Base-by-base conservation (phyloP, 208 protist species). In the Trypanosoma cruzi region DNA sequence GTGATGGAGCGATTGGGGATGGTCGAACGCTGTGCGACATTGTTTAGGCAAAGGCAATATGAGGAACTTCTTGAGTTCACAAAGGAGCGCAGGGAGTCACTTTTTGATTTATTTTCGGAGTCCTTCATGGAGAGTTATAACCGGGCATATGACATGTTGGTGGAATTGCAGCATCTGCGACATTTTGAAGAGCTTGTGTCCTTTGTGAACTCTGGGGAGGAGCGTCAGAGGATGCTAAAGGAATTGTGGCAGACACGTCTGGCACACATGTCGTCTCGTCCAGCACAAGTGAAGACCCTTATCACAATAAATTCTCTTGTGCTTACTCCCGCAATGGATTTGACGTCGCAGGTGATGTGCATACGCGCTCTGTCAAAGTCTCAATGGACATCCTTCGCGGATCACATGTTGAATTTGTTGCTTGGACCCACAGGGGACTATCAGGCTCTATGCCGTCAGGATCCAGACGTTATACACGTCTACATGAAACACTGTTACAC, bases 101-200 rank as follows among this genome's bases (percentile, higher is more conserved):
- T 92, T 63, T 74, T 93, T 40, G 88, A 93, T 64, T 64, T 80
- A 0, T 95, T 97, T 64, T 83, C 80, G 10, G 86, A 94, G 62
- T 88, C 81, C 24, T 85, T 97, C 50, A 91, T 90, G 59, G 90
- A 96, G 72, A 93, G 83, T 67, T 97, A 97, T 71, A 86, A 78
- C 53, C 78, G 90, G 20, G 72, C 85, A 13, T 99, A 99, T 83
- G 85, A 98, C 18, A 80, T 85, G 18, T 81, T 99, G 6, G 96
- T 99, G n/a, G 62, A 88, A 20, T 79, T 99, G 65, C 98, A 99
- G 85, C 98, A 99, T 79, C 77, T 99, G 20, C 80, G 91, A 7
- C 98, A 99, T 84, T 94, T 99, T 71, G 98, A 99, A 80, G 99
- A 99, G 82, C 88, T 99, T 36, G 89, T 99, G 18, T 84, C 87